Evolutionary conservation across 2,329 filamentous ascomycete genomes (phyloP).

Genomic region (Incumbomyces lentus): DNA sequence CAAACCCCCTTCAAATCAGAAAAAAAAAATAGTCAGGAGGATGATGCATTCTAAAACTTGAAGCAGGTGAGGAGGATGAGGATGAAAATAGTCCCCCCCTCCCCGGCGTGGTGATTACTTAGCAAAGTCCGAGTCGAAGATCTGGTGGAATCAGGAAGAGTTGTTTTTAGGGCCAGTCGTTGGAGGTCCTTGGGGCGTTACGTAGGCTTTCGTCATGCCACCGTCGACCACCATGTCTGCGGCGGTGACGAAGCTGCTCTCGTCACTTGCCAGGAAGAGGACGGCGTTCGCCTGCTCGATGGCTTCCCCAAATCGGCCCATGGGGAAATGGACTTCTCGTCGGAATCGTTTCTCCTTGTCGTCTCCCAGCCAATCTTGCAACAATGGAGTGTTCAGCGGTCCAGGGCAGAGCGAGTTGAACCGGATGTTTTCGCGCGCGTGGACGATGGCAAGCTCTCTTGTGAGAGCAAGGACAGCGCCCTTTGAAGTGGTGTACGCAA

Average conservation of each 20-base stretch:
- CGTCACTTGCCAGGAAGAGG: constrained; percentile 75
- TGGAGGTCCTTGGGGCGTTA: constrained; percentile 50
- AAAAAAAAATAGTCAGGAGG: no score
- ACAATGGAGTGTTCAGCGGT: constrained; percentile 79
- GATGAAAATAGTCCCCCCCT: no score
- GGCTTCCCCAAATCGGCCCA: constrained; percentile 82
- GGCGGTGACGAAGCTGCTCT: constrained; percentile 82
- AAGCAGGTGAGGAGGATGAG: no score
- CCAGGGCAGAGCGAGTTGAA: constrained; percentile 89
- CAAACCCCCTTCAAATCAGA: no score
- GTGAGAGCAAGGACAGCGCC: constrained; percentile 85
- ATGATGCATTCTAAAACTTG: no score
- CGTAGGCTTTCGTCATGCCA: constrained; percentile 88
- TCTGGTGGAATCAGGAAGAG: not conserved
- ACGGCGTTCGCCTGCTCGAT: constrained; percentile 87
- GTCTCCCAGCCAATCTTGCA: constrained; percentile 89
- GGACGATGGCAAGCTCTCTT: constrained; percentile 80
- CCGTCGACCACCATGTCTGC: constrained; percentile 92
- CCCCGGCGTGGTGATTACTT: no score
- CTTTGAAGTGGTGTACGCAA: constrained; percentile 85
- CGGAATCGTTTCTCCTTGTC: constrained; percentile 70
- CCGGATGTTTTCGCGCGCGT: constrained; percentile 77
- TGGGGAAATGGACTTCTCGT: constrained; percentile 82
- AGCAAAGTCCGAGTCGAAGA: no score
- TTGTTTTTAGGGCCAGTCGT: constrained; percentile 42